phyloP scores from a whole-genome alignment of 2,329 filamentous ascomycete species.

The Orbilia ellipsospora region DNA sequence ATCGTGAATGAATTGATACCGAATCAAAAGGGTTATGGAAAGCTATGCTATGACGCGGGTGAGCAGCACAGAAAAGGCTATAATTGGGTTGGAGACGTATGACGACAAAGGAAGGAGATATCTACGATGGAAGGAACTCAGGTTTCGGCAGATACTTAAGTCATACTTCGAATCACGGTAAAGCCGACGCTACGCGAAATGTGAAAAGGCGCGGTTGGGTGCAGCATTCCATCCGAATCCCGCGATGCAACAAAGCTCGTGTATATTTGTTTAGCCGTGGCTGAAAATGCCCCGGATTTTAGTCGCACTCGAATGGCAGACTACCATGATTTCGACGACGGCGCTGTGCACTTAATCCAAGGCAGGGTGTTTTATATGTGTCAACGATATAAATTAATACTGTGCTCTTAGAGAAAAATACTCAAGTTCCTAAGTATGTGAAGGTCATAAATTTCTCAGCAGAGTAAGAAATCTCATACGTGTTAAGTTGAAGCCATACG shows the following conservation, averaged over 20 bases:
- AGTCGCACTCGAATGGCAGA: too few relatives aligned
- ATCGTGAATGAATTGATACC: conserved; percentile 20
- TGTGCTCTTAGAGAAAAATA: too few relatives aligned
- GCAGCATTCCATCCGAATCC: conserved; percentile 11
- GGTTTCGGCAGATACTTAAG: conserved; percentile 39
- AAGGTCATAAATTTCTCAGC: too few relatives aligned
- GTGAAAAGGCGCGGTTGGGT: not conserved
- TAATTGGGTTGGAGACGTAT: not conserved
- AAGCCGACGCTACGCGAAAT: conserved; percentile 21
- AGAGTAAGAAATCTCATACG: too few relatives aligned
- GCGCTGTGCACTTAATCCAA: too few relatives aligned
- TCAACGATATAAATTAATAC: too few relatives aligned
- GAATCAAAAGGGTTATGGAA: too few relatives aligned
- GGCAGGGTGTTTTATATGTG: not conserved
- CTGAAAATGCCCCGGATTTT: conserved; percentile 41
- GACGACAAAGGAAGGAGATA: conserved; percentile 4
- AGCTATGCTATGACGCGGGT: too few relatives aligned
- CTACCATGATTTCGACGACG: too few relatives aligned
- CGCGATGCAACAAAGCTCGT: not conserved
- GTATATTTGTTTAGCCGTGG: conserved; percentile 44
- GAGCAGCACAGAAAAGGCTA: too few relatives aligned
- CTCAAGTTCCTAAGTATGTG: too few relatives aligned
- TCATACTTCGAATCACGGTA: conserved; percentile 5
- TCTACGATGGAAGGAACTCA: not conserved
- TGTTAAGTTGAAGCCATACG: too few relatives aligned